phyloP scores from a whole-genome alignment of 2,329 filamentous ascomycete species.

The Pezizomycotina sp. region DNA sequence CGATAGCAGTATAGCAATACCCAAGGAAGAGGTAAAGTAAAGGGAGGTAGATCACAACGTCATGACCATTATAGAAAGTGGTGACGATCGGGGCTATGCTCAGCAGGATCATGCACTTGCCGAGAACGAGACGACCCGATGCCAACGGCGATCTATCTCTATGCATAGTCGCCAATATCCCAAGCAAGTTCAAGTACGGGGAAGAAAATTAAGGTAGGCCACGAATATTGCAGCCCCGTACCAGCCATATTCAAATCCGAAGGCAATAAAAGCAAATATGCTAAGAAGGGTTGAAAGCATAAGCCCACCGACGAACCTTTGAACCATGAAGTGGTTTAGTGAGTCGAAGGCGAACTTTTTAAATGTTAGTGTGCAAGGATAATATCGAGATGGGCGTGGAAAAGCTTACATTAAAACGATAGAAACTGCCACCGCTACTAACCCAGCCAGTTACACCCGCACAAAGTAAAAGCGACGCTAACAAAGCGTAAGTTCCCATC shows the following conservation, averaged over 20 bases:
- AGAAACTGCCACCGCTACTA: constrained; percentile 45
- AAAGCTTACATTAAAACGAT: constrained; percentile 32
- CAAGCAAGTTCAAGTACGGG: constrained; percentile 42
- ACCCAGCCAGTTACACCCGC: constrained; percentile 48
- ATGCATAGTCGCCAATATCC: constrained; percentile 38
- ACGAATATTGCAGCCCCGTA: constrained; percentile 41
- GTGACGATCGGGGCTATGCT: constrained; percentile 42
- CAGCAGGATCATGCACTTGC: constrained; percentile 40
- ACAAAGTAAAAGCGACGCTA: constrained; percentile 43
- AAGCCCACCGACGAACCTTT: constrained; percentile 36
- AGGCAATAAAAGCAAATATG: constrained; percentile 36
- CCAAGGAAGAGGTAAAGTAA: constrained; percentile 39
- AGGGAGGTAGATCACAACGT: constrained; percentile 40
- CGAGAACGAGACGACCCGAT: constrained; percentile 42
- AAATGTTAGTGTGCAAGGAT: no score
- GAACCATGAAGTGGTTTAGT: constrained; percentile 32
- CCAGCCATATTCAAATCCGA: constrained; percentile 33
- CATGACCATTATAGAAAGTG: constrained; percentile 36
- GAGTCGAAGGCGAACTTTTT: constrained; percentile 29
- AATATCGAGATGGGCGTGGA: constrained; percentile 30
- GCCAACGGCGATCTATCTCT: constrained; percentile 39
- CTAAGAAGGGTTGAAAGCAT: constrained; percentile 29
- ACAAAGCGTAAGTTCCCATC: constrained; percentile 41
- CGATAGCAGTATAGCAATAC: constrained; percentile 38
- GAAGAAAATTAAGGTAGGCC: constrained; percentile 41